Percentiles rank a stretch among this genome's conserved stretches.
Evolutionary conservation across 192 early-diverging fungal species (phyloP).

Genomic region (Tieghemiomyces parasiticus): DNA sequence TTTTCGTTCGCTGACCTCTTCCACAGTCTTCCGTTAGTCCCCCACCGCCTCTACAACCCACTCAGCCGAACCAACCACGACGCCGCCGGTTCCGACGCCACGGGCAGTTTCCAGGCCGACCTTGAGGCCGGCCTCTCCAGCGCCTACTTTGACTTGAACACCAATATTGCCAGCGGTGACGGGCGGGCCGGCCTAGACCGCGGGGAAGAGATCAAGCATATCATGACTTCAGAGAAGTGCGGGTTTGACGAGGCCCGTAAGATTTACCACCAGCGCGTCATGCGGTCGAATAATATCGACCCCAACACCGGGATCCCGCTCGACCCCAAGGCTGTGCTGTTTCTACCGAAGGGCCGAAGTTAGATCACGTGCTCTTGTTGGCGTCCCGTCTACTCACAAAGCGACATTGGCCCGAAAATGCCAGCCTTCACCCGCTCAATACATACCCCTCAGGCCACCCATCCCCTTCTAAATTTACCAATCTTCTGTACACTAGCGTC

Average conservation of each 20-base stretch:
- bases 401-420: too few species aligned
- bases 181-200: conserved; percentile 2
- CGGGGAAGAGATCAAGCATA: not conserved
- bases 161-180: conserved; percentile 5
- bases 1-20: not conserved
- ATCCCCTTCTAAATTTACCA: too few species aligned
- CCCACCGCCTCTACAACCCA: not conserved
- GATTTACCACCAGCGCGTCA: conserved; percentile 8
- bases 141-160: not conserved
- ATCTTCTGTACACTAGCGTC: too few species aligned
- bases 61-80: too few species aligned
- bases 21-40: not conserved
- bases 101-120: conserved; percentile 6
- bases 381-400: too few species aligned
- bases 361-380: too few species aligned
- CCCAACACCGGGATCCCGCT: conserved; percentile 5
- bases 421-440: too few species aligned
- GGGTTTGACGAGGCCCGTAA: conserved; percentile 10
- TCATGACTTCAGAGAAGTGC: conserved; percentile 4
- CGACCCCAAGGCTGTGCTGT: conserved; percentile 10
- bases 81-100: too few species aligned
- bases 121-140: conserved; percentile 6
- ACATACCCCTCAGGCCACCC: too few species aligned
- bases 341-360: too few species aligned
- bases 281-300: conserved; percentile 1